phyloP scores from a whole-genome alignment of 164 flowering plant species.

The Taxillus chinensis region DNA sequence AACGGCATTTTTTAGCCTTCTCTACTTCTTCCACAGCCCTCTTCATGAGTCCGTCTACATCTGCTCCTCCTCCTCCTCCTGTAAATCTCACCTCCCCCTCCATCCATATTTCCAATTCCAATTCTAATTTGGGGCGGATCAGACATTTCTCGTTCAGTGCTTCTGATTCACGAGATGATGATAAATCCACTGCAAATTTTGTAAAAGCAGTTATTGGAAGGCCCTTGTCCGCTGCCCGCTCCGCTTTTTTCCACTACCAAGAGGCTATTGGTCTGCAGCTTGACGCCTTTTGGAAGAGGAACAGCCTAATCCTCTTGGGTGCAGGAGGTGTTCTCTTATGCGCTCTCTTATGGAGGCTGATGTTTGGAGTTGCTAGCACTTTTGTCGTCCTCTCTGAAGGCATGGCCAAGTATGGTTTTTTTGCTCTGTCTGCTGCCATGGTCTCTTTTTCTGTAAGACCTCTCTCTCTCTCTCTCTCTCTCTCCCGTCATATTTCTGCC shows the following conservation, averaged over 20 bases:
- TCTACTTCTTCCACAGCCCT: too few relatives aligned
- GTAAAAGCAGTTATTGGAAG: conserved; percentile 30
- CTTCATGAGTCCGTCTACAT: too few relatives aligned
- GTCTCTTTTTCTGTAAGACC: conserved; percentile 41
- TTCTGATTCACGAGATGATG: conserved; percentile 5
- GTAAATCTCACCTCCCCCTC: too few relatives aligned
- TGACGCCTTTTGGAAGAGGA: conserved; percentile 80
- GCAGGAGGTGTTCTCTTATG: conserved; percentile 54
- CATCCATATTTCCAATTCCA: too few relatives aligned
- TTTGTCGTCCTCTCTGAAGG: conserved; percentile 88
- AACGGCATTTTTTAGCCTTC: too few relatives aligned
- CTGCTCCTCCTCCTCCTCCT: too few relatives aligned
- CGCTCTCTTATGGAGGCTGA: conserved; percentile 62
- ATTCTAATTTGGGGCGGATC: conserved; percentile 14
- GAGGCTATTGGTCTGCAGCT: conserved; percentile 69
- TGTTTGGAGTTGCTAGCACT: conserved; percentile 80
- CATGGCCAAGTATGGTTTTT: conserved; percentile 95
- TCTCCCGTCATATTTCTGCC: too few relatives aligned
- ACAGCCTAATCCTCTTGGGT: conserved; percentile 52
- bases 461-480: background rate
- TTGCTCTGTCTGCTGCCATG: conserved; percentile 77
- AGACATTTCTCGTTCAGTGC: conserved; percentile 27
- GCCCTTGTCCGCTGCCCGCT: conserved; percentile 30
- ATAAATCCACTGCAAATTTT: conserved; percentile 21
- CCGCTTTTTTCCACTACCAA: conserved; percentile 41